Conservation (phyloP, 768 basidiomycete species). For the Steccherinum ochraceum region DNA sequence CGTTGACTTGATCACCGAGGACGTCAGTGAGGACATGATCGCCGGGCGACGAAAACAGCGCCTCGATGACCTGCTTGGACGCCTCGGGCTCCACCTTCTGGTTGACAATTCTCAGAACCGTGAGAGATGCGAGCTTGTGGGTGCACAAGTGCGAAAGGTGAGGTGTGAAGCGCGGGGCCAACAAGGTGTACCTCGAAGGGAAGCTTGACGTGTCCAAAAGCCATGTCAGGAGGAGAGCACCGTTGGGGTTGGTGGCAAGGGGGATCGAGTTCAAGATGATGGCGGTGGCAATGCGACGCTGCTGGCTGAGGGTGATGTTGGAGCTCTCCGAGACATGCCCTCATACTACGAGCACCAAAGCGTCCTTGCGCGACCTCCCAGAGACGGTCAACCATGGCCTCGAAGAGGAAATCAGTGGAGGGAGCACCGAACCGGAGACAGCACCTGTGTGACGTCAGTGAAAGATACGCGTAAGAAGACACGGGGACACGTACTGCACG, state of each 20-base stretch:
- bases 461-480: not conserved
- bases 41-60: slow-evolving; percentile 82
- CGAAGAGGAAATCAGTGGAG: slow-evolving; percentile 92
- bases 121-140: slow-evolving; percentile 94
- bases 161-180: slow-evolving; percentile 94
- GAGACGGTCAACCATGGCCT: slow-evolving; percentile 95
- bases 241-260: slow-evolving; percentile 95
- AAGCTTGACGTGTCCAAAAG: slow-evolving; percentile 91
- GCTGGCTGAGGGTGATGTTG: slow-evolving; percentile 80
- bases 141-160: slow-evolving; percentile 96
- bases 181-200: slow-evolving; percentile 89
- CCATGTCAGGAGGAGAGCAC: slow-evolving; percentile 94
- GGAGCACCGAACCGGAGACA: slow-evolving; percentile 89
- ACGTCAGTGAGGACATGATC: slow-evolving; percentile 93
- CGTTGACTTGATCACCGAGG: slow-evolving; percentile 93
- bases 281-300: slow-evolving; percentile 91
- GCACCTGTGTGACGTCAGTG: slow-evolving; percentile 41
- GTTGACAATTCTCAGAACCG: slow-evolving; percentile 92
- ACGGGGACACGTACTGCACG: slow-evolving; percentile 59
- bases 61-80: slow-evolving; percentile 78
- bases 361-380: slow-evolving; percentile 99
- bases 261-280: slow-evolving; percentile 97
- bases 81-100: slow-evolving; percentile 93
- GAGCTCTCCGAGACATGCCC: slow-evolving; percentile 93
- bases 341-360: slow-evolving; percentile 96